Evolutionary conservation across 208 protist species (phyloP), one percentile per base, ranked within the genome.

Genomic region (Wallacemonas rigidus): DNA sequence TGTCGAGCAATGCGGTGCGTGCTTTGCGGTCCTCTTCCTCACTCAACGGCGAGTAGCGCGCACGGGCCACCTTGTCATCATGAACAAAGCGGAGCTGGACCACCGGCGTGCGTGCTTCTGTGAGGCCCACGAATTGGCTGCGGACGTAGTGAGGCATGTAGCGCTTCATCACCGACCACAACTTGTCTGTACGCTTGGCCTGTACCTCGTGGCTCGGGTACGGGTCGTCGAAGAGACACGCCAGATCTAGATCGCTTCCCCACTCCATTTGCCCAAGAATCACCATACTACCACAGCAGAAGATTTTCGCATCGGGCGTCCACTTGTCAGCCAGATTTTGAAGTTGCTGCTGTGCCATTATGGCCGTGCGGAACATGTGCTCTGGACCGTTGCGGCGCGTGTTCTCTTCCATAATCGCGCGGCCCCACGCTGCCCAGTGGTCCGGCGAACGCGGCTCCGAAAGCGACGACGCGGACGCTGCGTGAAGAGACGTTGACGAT

Each of bases 261-360:
- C 90, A 95, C 75, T 96, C 92, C 89, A 96, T 94, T 80, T 94
- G 88, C 2, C 92, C 92, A 51, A 91, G 89, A 41, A 90, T 93
- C 64, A 96, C 92, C 78, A 94, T 81, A 3, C 87, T 93, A 7
- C 92, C 92, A 54, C 89, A 94, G 61, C 87, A 91, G 81, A 91
- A 96, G 48, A 96, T 91, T 75, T 96, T 96, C 15, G 92, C 92
- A 65, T 96, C 92, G 4, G 92, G 89, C 2, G 89, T 96, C 90
- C 92, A 96, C 74, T 93, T 93, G 62, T 94, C 88, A 0, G 92
- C 92, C 15, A 96, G 79, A 2, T 77, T 78, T 60, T 96, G 92
- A 40, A 96, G 70, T 53, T 96, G 92, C 77, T 94, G 83, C 60
- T 92, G 86, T 0, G 90, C 92, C 35, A 64, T 77, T 57, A 92